A percentile compares a stretch with the other conserved stretches of the same genome.
Evolutionary conservation across 352 stramenopile species (phyloP).

Genomic region (Pythium inflatum): DNA sequence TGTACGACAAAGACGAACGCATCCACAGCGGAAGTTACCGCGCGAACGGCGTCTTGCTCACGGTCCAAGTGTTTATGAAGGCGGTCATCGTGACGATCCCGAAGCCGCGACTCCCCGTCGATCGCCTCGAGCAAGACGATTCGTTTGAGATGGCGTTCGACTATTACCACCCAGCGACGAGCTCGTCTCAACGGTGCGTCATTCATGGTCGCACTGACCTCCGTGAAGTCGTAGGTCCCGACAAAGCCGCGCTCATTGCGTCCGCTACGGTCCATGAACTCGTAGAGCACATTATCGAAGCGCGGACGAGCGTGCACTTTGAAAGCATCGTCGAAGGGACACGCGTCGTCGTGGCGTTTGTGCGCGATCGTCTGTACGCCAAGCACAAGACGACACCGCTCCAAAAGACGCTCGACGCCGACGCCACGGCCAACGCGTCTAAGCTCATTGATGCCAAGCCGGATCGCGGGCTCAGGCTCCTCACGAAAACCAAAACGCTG

Average conservation of each 20-base stretch:
- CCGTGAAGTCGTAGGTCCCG: conserved; percentile 66
- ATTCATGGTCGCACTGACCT: conserved; percentile 52
- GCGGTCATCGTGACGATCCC: conserved; percentile 40
- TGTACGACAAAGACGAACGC: conserved; percentile 61
- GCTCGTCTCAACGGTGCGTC: conserved; percentile 26
- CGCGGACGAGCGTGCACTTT: conserved; percentile 41
- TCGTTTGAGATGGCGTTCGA: conserved; percentile 60
- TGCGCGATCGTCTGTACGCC: conserved; percentile 60
- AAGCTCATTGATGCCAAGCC: conserved; percentile 66
- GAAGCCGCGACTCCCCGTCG: conserved; percentile 42
- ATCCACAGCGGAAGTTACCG: conserved; percentile 66
- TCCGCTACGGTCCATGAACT: conserved; percentile 46
- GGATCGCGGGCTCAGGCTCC: conserved; percentile 62
- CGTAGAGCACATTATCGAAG: conserved; percentile 59
- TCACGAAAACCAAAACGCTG: conserved; percentile 52
- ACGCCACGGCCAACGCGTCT: conserved; percentile 41
- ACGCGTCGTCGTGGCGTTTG: conserved; percentile 45
- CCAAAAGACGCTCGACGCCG: conserved; percentile 35
- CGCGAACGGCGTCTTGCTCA: conserved; percentile 56
- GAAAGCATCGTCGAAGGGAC: conserved; percentile 19
- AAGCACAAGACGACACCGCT: conserved; percentile 75
- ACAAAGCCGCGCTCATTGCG: conserved; percentile 49
- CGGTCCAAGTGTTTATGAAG: conserved; percentile 61
- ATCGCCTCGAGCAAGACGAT: conserved; percentile 54
- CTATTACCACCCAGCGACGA: conserved; percentile 64